Percentiles rank a stretch among this genome's conserved stretches.
Conservation (phyloP, 2,329 filamentous ascomycete genomes). For the Penicillium vulpinum region DNA sequence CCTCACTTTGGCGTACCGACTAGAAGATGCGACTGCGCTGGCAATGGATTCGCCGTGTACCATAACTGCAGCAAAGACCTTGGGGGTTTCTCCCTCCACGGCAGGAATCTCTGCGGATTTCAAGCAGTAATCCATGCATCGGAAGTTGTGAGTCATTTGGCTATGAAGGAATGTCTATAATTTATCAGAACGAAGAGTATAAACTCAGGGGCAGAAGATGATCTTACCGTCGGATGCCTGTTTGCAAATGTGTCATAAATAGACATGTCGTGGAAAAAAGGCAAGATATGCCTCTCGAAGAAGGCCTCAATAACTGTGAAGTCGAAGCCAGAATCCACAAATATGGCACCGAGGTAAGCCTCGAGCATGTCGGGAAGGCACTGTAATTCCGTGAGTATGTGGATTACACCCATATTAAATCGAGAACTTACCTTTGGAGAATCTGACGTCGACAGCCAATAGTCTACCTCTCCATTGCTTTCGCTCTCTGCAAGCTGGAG, state of each 20-base stretch:
- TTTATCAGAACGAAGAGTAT: not conserved
- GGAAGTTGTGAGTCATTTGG: conserved; percentile 63
- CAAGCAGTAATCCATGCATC: conserved; percentile 61
- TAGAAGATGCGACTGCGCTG: conserved; percentile 61
- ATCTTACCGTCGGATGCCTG: conserved; percentile 69
- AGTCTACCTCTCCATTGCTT: conserved; percentile 39
- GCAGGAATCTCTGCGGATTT: conserved; percentile 48
- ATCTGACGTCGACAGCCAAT: conserved; percentile 44
- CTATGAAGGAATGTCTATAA: conserved; percentile 64
- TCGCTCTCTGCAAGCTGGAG: conserved; percentile 35
- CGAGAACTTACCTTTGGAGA: conserved; percentile 42
- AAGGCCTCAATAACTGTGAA: conserved; percentile 73
- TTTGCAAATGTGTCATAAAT: conserved; percentile 86
- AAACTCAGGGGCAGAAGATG: not conserved
- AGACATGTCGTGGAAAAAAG: conserved; percentile 81
- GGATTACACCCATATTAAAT: not conserved
- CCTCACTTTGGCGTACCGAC: conserved; percentile 69
- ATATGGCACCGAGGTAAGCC: conserved; percentile 83
- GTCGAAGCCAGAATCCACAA: conserved; percentile 83
- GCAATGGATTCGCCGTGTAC: conserved; percentile 72
- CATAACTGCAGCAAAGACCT: conserved; percentile 69
- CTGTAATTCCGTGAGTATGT: conserved; percentile 13
- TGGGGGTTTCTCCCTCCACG: conserved; percentile 47
- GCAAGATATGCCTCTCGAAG: conserved; percentile 70
- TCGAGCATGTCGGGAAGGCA: conserved; percentile 84